These are phyloP conservation scores for Pleurotus tuoliensis DNA, from an alignment of 768 basidiomycete genomes.

Conservation along the genomic window DNA sequence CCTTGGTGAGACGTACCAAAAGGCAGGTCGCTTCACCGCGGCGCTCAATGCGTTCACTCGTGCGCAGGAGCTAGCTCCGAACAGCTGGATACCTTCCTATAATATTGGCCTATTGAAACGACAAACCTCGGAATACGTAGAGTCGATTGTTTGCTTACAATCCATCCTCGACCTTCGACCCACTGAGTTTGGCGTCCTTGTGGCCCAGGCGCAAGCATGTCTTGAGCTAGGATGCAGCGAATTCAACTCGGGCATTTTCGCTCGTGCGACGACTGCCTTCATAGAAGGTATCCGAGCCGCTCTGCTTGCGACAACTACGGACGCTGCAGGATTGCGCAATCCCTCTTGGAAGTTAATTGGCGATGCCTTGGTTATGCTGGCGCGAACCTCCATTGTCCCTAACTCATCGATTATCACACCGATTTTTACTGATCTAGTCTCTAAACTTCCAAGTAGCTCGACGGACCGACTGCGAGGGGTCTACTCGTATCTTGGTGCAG, in stretches of 20 bases:
- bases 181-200: constrained; percentile 66
- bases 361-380: constrained; percentile 71
- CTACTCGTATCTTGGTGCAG: constrained; percentile 27
- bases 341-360: constrained; percentile 82
- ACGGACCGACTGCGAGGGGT: constrained; percentile 39
- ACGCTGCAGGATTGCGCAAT: constrained; percentile 53
- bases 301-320: constrained; percentile 34
- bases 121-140: constrained; percentile 68
- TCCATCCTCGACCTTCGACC: constrained; percentile 52
- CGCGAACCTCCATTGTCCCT: constrained; percentile 44
- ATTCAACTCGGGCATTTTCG: constrained; percentile 62
- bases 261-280: constrained; percentile 74
- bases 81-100: constrained; percentile 82
- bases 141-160: constrained; percentile 69
- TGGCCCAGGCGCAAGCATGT: constrained; percentile 67
- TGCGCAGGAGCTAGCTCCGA: constrained; percentile 67
- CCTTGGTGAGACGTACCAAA: constrained; percentile 88
- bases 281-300: constrained; percentile 52
- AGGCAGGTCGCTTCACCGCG: constrained; percentile 83
- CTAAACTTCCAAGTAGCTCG: constrained; percentile 35
- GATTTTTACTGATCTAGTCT: constrained; percentile 28
- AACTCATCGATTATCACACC: constrained; percentile 36
- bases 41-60: constrained; percentile 82
- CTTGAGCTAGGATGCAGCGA: constrained; percentile 70
- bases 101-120: constrained; percentile 82